phyloP scores from a whole-genome alignment of 495 filamentous ascomycete species.

The Pyrenopolyporus hunteri region DNA sequence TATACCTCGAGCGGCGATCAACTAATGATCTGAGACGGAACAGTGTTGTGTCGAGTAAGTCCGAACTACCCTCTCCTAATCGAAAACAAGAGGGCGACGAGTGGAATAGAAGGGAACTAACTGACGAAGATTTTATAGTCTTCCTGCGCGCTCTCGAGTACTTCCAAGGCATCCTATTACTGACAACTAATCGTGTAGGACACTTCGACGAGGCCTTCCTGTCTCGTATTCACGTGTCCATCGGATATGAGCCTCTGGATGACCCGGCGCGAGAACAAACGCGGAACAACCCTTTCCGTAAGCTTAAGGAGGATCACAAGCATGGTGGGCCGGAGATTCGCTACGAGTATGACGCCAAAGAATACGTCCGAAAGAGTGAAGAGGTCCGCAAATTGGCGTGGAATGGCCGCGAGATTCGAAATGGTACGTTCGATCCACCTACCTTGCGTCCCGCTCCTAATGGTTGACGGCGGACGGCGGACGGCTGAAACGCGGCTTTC shows the following conservation, averaged over 20 bases:
- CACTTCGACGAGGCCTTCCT: slow-evolving; percentile 19
- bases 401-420: slow-evolving; percentile 17
- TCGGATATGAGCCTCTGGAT: slow-evolving; percentile 5
- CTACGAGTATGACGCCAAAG: slow-evolving; percentile 15
- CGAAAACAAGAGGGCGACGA: neutral
- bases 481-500: too few species aligned
- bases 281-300: slow-evolving; percentile 13
- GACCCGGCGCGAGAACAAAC: slow-evolving; percentile 6
- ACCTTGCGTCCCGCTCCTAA: too few species aligned
- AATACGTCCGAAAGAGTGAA: slow-evolving; percentile 8
- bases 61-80: neutral
- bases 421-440: neutral
- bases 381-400: slow-evolving; percentile 10
- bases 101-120: neutral
- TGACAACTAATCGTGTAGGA: slow-evolving; percentile 15
- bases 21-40: slow-evolving; percentile 10
- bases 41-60: slow-evolving; percentile 12
- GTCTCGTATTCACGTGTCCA: slow-evolving; percentile 16
- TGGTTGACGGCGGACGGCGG: too few species aligned
- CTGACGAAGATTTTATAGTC: neutral
- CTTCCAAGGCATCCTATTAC: slow-evolving; percentile 17
- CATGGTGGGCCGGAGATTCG: slow-evolving; percentile 7
- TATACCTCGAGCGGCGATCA: slow-evolving; percentile 17
- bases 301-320: slow-evolving; percentile 8
- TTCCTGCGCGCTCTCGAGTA: slow-evolving; percentile 16